A percentile compares a stretch with the other conserved stretches of the same genome.
phyloP scores from a whole-genome alignment of 169 alveolate species.

The Plasmodium fragile region DNA sequence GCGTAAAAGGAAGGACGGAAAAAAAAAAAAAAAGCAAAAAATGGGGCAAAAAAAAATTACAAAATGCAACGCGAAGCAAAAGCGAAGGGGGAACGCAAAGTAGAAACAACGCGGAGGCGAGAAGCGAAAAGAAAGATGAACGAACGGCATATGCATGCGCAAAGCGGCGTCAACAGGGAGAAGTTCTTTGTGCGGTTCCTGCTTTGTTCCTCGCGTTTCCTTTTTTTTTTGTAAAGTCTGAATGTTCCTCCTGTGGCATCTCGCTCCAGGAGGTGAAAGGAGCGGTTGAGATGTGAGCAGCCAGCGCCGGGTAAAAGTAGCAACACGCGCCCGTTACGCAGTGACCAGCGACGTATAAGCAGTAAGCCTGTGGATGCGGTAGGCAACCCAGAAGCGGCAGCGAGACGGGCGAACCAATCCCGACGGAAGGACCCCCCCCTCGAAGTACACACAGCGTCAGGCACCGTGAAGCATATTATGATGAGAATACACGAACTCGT shows the following conservation, averaged over 20 bases:
- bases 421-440: background rate
- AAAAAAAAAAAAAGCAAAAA: background rate
- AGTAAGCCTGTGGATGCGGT: background rate
- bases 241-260: background rate
- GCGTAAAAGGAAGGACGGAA: background rate
- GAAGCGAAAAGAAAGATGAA: background rate
- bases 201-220: background rate
- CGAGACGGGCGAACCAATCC: background rate
- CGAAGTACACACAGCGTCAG: background rate
- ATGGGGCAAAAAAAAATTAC: background rate
- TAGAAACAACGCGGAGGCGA: background rate
- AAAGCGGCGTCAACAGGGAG: background rate
- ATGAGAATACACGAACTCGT: background rate
- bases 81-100: background rate
- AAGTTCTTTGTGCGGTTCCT: background rate
- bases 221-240: background rate
- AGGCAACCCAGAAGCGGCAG: background rate
- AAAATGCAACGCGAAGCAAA: background rate
- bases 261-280: background rate
- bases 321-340: background rate
- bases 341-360: background rate
- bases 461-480: background rate
- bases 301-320: background rate
- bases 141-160: background rate
- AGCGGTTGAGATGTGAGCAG: background rate